These are phyloP conservation scores for Saccharomyces hybrid DNA, from an alignment of 1,139 yeast species.

Conservation along the genomic window DNA sequence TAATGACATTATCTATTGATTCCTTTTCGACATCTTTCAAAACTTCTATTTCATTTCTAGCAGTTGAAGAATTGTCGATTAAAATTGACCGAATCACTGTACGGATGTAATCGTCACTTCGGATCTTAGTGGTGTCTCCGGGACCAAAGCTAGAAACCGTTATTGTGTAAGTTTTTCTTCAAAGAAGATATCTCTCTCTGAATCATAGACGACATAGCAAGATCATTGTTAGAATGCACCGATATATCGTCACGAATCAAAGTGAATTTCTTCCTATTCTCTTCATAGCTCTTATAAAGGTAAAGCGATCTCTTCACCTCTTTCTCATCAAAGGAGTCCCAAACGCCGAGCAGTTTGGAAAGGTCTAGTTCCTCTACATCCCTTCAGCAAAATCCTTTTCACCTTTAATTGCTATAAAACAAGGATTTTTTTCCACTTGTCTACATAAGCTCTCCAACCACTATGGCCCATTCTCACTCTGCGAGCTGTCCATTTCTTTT, in stretches of 20 bases:
- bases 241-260: conserved; percentile 14
- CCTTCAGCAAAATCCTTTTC: conserved; percentile 24
- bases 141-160: background rate
- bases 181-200: conserved; percentile 28
- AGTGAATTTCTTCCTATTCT: conserved; percentile 23
- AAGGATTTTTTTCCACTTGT: conserved; percentile 29
- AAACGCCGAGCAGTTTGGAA: conserved; percentile 21
- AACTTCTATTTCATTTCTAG: conserved; percentile 19
- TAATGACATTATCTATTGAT: conserved; percentile 25
- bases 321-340: conserved; percentile 22
- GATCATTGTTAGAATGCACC: conserved; percentile 13
- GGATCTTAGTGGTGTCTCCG: conserved; percentile 2
- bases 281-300: conserved; percentile 22
- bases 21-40: conserved; percentile 21
- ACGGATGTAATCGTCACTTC: conserved; percentile 20
- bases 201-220: conserved; percentile 32
- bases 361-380: conserved; percentile 28
- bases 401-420: conserved; percentile 25
- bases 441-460: conserved; percentile 29
- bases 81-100: conserved; percentile 27
- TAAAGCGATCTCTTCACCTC: conserved; percentile 13
- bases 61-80: conserved; percentile 19
- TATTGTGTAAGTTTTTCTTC: conserved; percentile 20
- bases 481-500: conserved; percentile 29
- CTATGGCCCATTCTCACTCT: conserved; percentile 30